Evolutionary conservation across 2,329 filamentous ascomycete species (phyloP).

Genomic region (Cercospora sesami): DNA sequence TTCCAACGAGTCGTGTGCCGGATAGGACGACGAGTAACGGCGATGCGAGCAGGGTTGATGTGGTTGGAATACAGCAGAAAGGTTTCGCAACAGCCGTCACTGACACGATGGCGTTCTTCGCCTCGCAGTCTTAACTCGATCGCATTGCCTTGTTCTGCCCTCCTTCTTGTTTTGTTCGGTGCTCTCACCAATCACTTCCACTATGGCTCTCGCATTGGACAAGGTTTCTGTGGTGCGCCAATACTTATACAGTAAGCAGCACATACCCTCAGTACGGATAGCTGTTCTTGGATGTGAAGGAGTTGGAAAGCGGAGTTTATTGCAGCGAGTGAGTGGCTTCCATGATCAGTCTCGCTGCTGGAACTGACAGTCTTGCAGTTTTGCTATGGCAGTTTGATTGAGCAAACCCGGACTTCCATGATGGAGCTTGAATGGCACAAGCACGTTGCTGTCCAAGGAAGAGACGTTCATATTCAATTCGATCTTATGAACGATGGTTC

Average conservation of each 20-base stretch:
- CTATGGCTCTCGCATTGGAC: constrained; percentile 15
- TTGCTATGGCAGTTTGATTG: constrained; percentile 17
- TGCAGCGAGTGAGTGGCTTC: constrained; percentile 11
- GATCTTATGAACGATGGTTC: constrained; percentile 11
- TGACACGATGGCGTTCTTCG: not conserved
- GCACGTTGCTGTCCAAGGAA: constrained; percentile 17
- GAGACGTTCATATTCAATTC: constrained; percentile 16
- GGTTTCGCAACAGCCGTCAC: not conserved
- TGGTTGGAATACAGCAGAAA: not conserved
- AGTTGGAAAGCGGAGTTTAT: constrained; percentile 19
- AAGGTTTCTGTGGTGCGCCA: constrained; percentile 13
- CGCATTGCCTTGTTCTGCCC: not conserved
- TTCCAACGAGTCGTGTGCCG: not conserved
- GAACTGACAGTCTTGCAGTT: constrained; percentile 4
- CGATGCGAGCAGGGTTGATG: not conserved
- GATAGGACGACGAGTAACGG: not conserved
- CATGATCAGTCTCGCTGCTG: not conserved
- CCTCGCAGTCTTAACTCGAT: not conserved
- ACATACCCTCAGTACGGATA: constrained; percentile 16
- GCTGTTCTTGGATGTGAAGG: constrained; percentile 14
- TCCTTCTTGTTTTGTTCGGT: not conserved
- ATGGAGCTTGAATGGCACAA: constrained; percentile 21
- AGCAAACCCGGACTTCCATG: constrained; percentile 3
- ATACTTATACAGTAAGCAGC: constrained; percentile 16
- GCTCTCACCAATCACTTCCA: not conserved